Base-by-base conservation (phyloP, 495 filamentous ascomycete genomes). In the Podospora anserina region DNA sequence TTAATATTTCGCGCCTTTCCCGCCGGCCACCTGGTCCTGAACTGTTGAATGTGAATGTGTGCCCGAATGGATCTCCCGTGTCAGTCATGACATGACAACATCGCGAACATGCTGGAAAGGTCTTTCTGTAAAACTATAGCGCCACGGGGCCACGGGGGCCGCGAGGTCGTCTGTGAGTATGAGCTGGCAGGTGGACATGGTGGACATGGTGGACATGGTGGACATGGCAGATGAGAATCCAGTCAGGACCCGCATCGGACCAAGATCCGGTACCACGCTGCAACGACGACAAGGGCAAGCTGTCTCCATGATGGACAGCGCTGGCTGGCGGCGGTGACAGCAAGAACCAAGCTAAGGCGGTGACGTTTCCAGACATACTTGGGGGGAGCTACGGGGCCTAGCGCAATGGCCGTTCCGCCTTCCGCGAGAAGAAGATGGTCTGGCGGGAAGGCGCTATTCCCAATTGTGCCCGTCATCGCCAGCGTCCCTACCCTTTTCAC, bases 381-480 rank as follows among this genome's bases (percentile, higher is more conserved):
- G 44, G 54, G 23, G 23, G 23, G 23, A n/a, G 23, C 23, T 23
- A 23, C 23, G 23, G 23, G 23, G 69, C 62, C 64, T 64, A 70
- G 62, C 34, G 67, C 62, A 16, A 54, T 20, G 72, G 72, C 26
- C 61, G 28, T 71, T 71, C 74, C 74, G 74, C 49, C 19, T 72
- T 74, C 74, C 74, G 70, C 74, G 74, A 72, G 61, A 67, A 39
- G 20, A 66, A 65, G 71, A 74, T 67, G 68, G 39, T 64, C 74
- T 64, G 71, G 62, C 68, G 69, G 73, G 70, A 69, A 74, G 63
- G 53, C 66, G 56, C 73, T 72, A 75, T 63, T 65, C 69, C 61
- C 39, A 49, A 49, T 49, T 49, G 7, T 32, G 30, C 30, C 3
- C 30, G 32, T 26, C 67, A 69, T 69, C 16, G 64, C 71, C 53